A percentile compares a stretch with the other conserved stretches of the same genome.
Conservation (phyloP, 768 basidiomycete species). For the Polyporus arcularius region DNA sequence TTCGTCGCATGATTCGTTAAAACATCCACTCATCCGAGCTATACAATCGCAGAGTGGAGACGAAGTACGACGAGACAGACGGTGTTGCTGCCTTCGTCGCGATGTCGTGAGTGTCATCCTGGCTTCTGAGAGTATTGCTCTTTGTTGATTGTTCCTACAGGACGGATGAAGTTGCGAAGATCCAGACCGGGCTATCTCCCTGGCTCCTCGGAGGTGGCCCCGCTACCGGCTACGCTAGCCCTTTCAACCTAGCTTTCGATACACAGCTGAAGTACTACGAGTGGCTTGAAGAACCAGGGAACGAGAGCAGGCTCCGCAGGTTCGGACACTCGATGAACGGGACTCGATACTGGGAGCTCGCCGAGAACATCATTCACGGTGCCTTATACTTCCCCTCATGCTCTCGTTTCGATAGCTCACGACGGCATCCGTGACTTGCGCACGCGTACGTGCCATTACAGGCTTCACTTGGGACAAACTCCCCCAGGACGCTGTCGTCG, state of each 20-base stretch:
- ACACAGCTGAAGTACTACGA: neutral
- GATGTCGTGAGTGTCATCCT: conserved; percentile 47
- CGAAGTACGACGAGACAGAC: conserved; percentile 64
- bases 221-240: neutral
- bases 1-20: neutral
- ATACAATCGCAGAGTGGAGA: conserved; percentile 45
- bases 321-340: conserved; percentile 75
- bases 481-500: neutral
- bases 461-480: conserved; percentile 18
- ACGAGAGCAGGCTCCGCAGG: conserved; percentile 43
- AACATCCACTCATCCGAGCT: neutral
- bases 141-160: neutral
- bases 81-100: conserved; percentile 70
- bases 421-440: too few species aligned
- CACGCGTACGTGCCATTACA: conserved; percentile 15
- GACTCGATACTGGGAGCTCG: conserved; percentile 61
- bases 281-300: conserved; percentile 65
- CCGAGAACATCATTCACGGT: conserved; percentile 15
- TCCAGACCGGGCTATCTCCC: neutral
- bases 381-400: conserved; percentile 29
- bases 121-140: neutral
- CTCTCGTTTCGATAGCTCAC: too few species aligned
- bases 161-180: conserved; percentile 1
- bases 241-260: conserved; percentile 59
- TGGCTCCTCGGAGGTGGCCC: conserved; percentile 4